Evolutionary conservation across 2,329 filamentous ascomycete species (phyloP).

Genomic region (Ascochyta lentis): DNA sequence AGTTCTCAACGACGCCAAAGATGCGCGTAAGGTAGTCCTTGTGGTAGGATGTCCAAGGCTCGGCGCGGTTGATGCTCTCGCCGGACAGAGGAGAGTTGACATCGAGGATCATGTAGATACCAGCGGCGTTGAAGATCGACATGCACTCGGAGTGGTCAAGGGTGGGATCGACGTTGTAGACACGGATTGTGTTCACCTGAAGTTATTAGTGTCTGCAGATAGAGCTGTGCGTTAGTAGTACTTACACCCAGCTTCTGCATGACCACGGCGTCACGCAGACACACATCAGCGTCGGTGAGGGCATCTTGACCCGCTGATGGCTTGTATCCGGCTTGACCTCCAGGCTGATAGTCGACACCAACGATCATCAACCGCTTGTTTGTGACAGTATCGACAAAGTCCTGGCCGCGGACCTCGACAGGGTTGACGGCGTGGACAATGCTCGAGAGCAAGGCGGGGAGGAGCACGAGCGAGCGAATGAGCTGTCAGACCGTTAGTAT

Average conservation of each 20-base stretch:
- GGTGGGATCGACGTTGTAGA: slow-evolving; percentile 68
- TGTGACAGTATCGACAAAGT: slow-evolving; percentile 66
- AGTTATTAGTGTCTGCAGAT: not conserved
- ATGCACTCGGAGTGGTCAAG: slow-evolving; percentile 68
- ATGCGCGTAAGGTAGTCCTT: slow-evolving; percentile 63
- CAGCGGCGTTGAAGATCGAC: slow-evolving; percentile 69
- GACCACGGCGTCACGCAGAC: slow-evolving; percentile 67
- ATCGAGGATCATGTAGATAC: slow-evolving; percentile 71
- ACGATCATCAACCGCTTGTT: slow-evolving; percentile 67
- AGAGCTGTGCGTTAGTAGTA: not conserved
- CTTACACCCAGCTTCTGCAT: slow-evolving; percentile 65
- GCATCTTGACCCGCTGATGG: slow-evolving; percentile 59
- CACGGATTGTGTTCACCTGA: slow-evolving; percentile 67
- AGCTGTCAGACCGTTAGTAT: slow-evolving; percentile 30
- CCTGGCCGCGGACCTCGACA: slow-evolving; percentile 63
- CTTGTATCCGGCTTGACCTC: slow-evolving; percentile 65
- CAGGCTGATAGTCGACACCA: slow-evolving; percentile 68
- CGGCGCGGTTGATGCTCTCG: slow-evolving; percentile 62
- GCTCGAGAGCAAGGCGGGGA: slow-evolving; percentile 46
- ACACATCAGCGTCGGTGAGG: slow-evolving; percentile 63
- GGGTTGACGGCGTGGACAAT: slow-evolving; percentile 62
- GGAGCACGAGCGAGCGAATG: slow-evolving; percentile 34
- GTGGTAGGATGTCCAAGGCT: slow-evolving; percentile 63
- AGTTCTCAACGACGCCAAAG: slow-evolving; percentile 69
- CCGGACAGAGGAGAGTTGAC: slow-evolving; percentile 67